phyloP scores from a whole-genome alignment of 768 basidiomycete species.

The Cubamyces sp. region DNA sequence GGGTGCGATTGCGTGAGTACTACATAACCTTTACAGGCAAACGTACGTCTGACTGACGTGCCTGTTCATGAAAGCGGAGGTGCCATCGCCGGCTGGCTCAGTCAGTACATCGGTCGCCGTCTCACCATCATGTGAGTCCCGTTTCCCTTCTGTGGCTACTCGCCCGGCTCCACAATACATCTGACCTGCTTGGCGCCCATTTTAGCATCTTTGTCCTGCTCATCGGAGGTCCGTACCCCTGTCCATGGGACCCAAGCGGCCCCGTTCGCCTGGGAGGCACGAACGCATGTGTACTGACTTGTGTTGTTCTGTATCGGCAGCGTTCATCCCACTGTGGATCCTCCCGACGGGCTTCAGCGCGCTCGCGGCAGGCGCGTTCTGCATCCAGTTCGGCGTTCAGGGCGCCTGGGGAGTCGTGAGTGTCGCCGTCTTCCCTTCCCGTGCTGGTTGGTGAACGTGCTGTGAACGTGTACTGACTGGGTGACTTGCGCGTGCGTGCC shows the following conservation, averaged over 20 bases:
- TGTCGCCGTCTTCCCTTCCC: slow-evolving; percentile 1
- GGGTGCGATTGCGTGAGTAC: slow-evolving; percentile 50
- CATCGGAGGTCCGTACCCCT: slow-evolving; percentile 42
- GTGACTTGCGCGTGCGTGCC: neutral
- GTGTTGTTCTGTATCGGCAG: slow-evolving; percentile 7
- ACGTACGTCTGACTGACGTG: slow-evolving; percentile 11
- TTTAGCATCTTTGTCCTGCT: slow-evolving; percentile 56
- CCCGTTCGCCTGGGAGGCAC: too few relatives aligned
- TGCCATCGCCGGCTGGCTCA: slow-evolving; percentile 67
- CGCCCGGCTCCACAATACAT: neutral
- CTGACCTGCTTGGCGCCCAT: neutral
- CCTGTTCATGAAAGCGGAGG: slow-evolving; percentile 53
- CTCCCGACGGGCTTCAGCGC: slow-evolving; percentile 68
- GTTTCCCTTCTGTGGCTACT: neutral
- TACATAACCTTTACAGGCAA: neutral
- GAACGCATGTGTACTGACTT: neutral
- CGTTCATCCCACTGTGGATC: slow-evolving; percentile 83
- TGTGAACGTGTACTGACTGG: neutral
- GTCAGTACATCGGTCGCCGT: slow-evolving; percentile 82
- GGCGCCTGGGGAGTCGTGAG: slow-evolving; percentile 89
- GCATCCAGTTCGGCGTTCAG: slow-evolving; percentile 85
- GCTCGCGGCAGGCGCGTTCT: slow-evolving; percentile 86
- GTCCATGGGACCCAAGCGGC: neutral
- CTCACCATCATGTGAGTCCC: slow-evolving; percentile 67
- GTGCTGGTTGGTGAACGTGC: neutral